phyloP scores from a whole-genome alignment of 139 green algal species.

The Chlorella sp. region DNA sequence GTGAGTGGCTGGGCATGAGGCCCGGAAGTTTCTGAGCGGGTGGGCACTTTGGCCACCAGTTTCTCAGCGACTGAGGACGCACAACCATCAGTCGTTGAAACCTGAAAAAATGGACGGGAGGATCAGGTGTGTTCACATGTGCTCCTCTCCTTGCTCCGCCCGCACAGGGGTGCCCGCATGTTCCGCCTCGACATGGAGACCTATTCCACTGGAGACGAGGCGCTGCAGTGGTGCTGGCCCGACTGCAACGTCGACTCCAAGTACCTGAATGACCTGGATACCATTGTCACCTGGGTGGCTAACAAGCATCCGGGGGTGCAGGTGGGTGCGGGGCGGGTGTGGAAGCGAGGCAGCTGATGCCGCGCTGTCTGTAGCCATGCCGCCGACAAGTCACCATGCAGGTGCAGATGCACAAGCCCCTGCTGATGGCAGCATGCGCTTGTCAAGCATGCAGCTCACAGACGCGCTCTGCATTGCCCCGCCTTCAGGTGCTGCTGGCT shows the following conservation, averaged over 20 bases:
- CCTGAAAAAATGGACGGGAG: too few species aligned
- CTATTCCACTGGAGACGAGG: background rate
- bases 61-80: too few species aligned
- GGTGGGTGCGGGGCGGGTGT: too few species aligned
- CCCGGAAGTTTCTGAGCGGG: background rate
- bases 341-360: background rate
- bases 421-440: too few species aligned
- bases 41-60: too few species aligned
- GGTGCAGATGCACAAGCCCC: too few species aligned
- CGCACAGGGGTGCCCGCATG: conserved; percentile 15
- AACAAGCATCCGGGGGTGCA: background rate
- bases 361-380: too few species aligned
- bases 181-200: conserved; percentile 2
- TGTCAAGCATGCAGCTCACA: too few species aligned
- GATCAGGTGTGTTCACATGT: too few species aligned
- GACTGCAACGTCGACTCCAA: background rate
- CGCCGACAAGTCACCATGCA: too few species aligned
- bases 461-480: background rate
- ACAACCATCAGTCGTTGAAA: too few species aligned
- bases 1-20: background rate
- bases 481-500: background rate
- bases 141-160: too few species aligned
- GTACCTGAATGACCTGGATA: background rate
- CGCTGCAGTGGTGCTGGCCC: background rate
- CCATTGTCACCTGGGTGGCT: background rate